Conservation (phyloP, 2,329 filamentous ascomycete species). For the Pseudocercospora cruenta region DNA sequence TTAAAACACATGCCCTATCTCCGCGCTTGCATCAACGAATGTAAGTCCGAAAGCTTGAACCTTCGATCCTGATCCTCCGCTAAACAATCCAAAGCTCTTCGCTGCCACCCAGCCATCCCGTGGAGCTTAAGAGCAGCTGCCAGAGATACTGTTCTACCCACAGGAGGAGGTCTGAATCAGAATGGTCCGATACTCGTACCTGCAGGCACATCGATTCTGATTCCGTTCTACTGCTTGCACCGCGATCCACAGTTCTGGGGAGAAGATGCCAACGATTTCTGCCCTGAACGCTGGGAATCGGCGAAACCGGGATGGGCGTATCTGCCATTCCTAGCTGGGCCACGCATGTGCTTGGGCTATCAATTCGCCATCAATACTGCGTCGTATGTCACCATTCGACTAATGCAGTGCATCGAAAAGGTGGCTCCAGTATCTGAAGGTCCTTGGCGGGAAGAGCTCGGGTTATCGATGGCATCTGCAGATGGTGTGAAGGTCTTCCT, state of each 20-base stretch:
- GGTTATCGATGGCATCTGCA: no score
- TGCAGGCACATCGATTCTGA: constrained; percentile 33
- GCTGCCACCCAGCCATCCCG: constrained; percentile 74
- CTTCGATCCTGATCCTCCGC: neutral
- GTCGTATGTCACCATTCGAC: constrained; percentile 7
- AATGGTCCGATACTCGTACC: constrained; percentile 56
- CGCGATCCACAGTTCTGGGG: constrained; percentile 13
- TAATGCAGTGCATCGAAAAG: neutral
- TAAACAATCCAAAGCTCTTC: constrained; percentile 47
- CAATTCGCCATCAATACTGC: constrained; percentile 9
- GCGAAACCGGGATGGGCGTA: constrained; percentile 19
- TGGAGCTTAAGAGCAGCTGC: constrained; percentile 76
- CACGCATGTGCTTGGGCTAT: constrained; percentile 47
- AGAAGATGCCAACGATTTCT: constrained; percentile 14
- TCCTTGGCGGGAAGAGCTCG: no score
- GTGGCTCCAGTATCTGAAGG: no score
- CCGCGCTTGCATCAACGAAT: no score
- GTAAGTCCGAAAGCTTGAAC: neutral
- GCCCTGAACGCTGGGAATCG: constrained; percentile 17
- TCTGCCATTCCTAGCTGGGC: constrained; percentile 41
- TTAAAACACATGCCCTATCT: no score
- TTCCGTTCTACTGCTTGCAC: constrained; percentile 33
- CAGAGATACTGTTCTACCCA: constrained; percentile 72
- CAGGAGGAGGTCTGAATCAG: constrained; percentile 56
- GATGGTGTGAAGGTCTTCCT: no score